phyloP scores from a whole-genome alignment of 148 eudicot genomes.

The Rhododendron molle region DNA sequence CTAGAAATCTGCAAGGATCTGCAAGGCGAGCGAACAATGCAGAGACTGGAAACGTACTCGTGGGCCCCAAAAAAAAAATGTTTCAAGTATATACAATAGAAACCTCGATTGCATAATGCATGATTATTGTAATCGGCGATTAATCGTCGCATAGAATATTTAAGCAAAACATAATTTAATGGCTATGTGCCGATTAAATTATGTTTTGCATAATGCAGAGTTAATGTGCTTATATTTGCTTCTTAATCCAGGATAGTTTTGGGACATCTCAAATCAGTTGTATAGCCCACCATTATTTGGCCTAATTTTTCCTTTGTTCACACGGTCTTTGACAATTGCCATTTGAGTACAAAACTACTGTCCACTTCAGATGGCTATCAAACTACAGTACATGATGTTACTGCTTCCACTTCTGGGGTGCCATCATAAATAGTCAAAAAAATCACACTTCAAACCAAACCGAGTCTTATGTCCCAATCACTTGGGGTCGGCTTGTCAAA shows the following conservation, averaged over 20 bases:
- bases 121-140: background rate
- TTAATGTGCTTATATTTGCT: background rate
- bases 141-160: no score
- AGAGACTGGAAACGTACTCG: background rate
- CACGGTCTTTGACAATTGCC: background rate
- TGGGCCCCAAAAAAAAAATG: background rate
- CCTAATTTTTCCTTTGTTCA: background rate
- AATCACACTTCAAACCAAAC: no score
- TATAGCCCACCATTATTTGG: background rate
- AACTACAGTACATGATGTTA: background rate
- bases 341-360: background rate
- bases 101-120: background rate
- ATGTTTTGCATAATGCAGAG: no score
- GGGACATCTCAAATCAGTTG: background rate
- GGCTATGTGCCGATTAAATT: no score
- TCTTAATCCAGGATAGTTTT: background rate
- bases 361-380: background rate
- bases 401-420: background rate
- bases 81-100: background rate
- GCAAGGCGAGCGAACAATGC: background rate
- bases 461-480: no score
- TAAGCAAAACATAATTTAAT: no score
- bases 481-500: no score
- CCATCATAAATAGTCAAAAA: background rate
- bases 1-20: background rate